A percentile compares a stretch with the other conserved stretches of the same genome.
Evolutionary conservation across 768 basidiomycete species (phyloP).

Genomic region (Agaricus subrufescens): DNA sequence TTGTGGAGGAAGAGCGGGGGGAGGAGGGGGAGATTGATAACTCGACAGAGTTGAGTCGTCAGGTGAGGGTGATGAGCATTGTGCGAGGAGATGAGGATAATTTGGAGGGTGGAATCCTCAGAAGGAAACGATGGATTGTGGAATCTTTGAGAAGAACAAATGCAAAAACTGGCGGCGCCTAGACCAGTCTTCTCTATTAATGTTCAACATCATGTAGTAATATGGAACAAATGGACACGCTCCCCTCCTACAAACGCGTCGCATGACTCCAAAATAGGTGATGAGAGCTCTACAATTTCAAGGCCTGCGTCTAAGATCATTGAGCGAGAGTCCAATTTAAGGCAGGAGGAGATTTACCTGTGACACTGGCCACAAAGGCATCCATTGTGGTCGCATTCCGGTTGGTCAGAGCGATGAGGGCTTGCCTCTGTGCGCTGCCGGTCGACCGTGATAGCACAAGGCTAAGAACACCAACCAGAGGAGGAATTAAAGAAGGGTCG

Average conservation of each 20-base stretch:
- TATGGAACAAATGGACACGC: constrained; percentile 41
- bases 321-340: not conserved
- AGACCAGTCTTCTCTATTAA: constrained; percentile 1
- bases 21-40: constrained; percentile 81
- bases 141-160: constrained; percentile 31
- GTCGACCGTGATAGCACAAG: constrained; percentile 32
- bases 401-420: constrained; percentile 49
- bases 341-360: constrained; percentile 19
- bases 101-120: constrained; percentile 26
- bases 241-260: constrained; percentile 17
- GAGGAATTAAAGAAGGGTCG: constrained; percentile 56
- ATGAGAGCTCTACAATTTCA: constrained; percentile 10
- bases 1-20: constrained; percentile 71
- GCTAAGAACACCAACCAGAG: constrained; percentile 46
- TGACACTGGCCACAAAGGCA: constrained; percentile 35
- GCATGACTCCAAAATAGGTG: constrained; percentile 16
- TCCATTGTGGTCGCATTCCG: constrained; percentile 52
- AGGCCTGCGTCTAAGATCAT: constrained; percentile 12
- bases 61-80: constrained; percentile 47
- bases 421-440: constrained; percentile 15
- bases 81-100: constrained; percentile 20
- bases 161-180: constrained; percentile 26
- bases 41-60: constrained; percentile 50
- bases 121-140: constrained; percentile 35
- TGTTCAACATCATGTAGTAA: constrained; percentile 19